Base-by-base conservation (phyloP, 768 basidiomycete species). In the Brasilioporus rufonigricans region DNA sequence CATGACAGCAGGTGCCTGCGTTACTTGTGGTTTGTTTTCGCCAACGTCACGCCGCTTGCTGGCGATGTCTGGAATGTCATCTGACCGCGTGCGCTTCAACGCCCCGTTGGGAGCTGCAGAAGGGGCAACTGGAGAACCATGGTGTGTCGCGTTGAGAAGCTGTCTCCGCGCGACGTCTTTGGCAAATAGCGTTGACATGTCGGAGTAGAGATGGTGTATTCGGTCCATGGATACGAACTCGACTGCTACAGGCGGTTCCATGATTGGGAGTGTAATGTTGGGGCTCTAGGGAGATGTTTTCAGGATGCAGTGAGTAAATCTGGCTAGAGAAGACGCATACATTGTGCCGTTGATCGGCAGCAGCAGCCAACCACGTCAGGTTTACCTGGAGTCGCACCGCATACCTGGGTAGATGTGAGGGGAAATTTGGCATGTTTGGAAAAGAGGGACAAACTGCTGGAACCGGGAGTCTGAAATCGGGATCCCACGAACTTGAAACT, bases 41-140 rank as follows among this genome's bases (percentile, higher is more conserved):
- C 89, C 89, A 1, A 83, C 83, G 61, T 90, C 85, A 19, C 84
- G 77, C 18, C 89, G 79, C 67, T 91, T 90, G 66, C 78, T 80
- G 38, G 73, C 72, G n/a, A 65, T 44, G 36, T 79, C 78, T 4
- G 64, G 56, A 45, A 56, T 53, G 41, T 87, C 86, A 14, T 84
- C 84, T 3, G 79, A 68, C 36, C 87, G 76, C 41, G 83, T 82
- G 50, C 88, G 84, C 64, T 89, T 89, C 32, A 86, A 72, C n/a
- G 58, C 65, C 3, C 66, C 66, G 44, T 72, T 65, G 6, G 59
- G 61, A 39, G 58, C 51, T 21, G 62, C 38, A 27, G 57, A 38
- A 23, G 67, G 44, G 32, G 58, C 55, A 10, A 53, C 52, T 11
- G 65, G 59, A 52, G 61, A 66, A 19, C 53, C 40, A 10, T 67